Evolutionary conservation across 2,329 filamentous ascomycete species (phyloP).

Genomic region (Cadophora malorum): DNA sequence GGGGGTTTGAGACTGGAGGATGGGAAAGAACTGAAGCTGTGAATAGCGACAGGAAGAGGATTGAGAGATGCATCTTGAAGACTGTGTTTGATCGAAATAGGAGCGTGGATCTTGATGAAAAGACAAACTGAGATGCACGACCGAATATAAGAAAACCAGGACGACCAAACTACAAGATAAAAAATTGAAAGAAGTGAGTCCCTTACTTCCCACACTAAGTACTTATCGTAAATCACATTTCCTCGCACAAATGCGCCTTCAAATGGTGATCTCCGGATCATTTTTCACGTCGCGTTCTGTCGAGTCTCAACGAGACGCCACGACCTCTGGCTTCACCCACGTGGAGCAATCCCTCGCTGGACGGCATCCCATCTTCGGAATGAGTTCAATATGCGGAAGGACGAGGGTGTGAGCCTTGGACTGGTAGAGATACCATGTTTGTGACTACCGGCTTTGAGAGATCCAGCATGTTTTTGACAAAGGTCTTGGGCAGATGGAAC

Average conservation of each 20-base stretch:
- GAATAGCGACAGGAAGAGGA: conserved; percentile 10
- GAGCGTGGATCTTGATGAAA: neutral
- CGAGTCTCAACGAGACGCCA: conserved; percentile 9
- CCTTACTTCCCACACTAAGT: conserved; percentile 4
- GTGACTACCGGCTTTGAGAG: neutral
- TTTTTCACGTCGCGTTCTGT: neutral
- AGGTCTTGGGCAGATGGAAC: neutral
- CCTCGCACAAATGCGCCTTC: neutral
- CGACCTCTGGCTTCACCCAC: conserved; percentile 21
- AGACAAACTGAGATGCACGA: neutral
- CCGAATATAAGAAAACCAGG: neutral
- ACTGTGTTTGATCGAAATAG: neutral
- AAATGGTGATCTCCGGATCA: conserved; percentile 11
- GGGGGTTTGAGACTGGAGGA: conserved; percentile 32
- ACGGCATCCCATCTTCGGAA: neutral
- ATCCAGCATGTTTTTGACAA: neutral
- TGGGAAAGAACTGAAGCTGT: conserved; percentile 22
- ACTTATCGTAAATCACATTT: conserved; percentile 4
- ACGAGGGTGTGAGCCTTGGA: neutral
- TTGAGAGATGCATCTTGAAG: conserved; percentile 22
- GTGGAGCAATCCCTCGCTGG: conserved; percentile 17
- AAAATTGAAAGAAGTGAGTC: conserved; percentile 3
- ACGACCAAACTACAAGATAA: neutral
- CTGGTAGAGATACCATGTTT: neutral
- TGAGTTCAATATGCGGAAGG: neutral